phyloP scores from a whole-genome alignment of 2,329 filamentous ascomycete genomes.

The Alternaria ventricosa region DNA sequence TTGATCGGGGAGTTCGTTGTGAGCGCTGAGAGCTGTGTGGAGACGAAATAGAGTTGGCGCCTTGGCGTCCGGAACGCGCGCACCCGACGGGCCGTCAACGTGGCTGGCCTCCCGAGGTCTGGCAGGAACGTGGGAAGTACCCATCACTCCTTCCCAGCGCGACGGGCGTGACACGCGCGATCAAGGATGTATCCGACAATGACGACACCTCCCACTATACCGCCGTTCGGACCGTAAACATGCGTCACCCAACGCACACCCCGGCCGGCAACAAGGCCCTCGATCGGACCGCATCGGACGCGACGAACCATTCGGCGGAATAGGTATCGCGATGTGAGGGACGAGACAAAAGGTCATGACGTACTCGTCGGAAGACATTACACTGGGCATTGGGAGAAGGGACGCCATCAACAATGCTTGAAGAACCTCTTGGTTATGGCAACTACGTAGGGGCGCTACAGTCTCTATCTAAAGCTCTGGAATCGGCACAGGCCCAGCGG shows the following conservation, averaged over 20 bases:
- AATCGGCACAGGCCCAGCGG: conserved; percentile 1
- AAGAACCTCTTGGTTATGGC: neutral
- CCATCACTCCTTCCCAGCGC: neutral
- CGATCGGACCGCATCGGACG: neutral
- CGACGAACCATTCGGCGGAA: neutral
- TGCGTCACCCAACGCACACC: neutral
- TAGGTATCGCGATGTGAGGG: neutral
- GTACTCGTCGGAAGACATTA: neutral
- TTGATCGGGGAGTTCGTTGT: neutral
- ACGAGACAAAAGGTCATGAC: neutral
- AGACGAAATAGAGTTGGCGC: neutral
- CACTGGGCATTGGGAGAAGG: neutral
- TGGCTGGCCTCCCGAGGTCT: neutral
- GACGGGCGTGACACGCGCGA: neutral
- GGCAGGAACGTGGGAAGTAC: neutral
- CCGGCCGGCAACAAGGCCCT: neutral
- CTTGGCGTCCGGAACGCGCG: neutral
- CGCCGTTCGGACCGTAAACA: neutral
- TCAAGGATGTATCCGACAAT: neutral
- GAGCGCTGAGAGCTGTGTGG: neutral
- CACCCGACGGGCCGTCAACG: neutral
- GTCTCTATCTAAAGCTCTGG: neutral
- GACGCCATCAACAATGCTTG: neutral
- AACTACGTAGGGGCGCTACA: neutral
- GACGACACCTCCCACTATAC: neutral